phyloP scores from a whole-genome alignment of 2,329 filamentous ascomycete species.

The Chrysoporthe deuterocubensis region DNA sequence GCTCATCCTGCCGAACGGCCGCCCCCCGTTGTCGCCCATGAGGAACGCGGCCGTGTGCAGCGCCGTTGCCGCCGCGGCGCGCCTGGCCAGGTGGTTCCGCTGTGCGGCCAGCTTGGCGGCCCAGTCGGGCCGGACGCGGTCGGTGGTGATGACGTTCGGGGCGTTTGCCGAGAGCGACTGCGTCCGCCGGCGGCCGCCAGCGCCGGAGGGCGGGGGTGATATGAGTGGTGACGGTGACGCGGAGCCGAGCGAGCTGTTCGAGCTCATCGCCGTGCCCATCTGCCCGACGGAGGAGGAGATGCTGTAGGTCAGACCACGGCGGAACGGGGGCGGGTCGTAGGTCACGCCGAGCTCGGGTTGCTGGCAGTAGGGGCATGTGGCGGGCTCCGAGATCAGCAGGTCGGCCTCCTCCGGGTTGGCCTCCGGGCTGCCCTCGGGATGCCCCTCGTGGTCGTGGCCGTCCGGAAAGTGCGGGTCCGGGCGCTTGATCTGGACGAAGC shows the following conservation, averaged over 20 bases:
- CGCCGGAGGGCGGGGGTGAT: slow-evolving; percentile 41
- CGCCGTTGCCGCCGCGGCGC: slow-evolving; percentile 91
- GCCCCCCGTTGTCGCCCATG: slow-evolving; percentile 67
- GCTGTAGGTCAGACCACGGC: slow-evolving; percentile 77
- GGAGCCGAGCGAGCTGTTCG: slow-evolving; percentile 71
- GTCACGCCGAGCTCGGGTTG: slow-evolving; percentile 96
- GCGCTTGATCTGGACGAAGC: slow-evolving; percentile 97
- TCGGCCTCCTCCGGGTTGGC: slow-evolving; percentile 60
- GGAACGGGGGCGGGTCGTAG: slow-evolving; percentile 87
- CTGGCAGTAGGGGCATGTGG: slow-evolving; percentile 92
- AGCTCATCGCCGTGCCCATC: slow-evolving; percentile 78
- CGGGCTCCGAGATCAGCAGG: slow-evolving; percentile 85
- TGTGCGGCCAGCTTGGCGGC: slow-evolving; percentile 84
- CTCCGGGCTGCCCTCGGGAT: slow-evolving; percentile 46
- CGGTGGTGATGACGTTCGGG: slow-evolving; percentile 87
- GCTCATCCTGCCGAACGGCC: slow-evolving; percentile 54
- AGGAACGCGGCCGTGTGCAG: slow-evolving; percentile 94
- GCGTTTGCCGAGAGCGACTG: slow-evolving; percentile 78
- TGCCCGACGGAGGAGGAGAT: slow-evolving; percentile 52
- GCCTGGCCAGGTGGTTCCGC: slow-evolving; percentile 79
- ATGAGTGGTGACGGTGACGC: slow-evolving; percentile 44
- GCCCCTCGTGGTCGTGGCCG: slow-evolving; percentile 59
- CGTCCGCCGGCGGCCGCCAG: slow-evolving; percentile 48
- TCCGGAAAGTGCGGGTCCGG: slow-evolving; percentile 89
- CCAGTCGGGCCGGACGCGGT: slow-evolving; percentile 93